phyloP scores from a whole-genome alignment of 1,284 basidiomycete species.

The Sporisorium scitamineum region DNA sequence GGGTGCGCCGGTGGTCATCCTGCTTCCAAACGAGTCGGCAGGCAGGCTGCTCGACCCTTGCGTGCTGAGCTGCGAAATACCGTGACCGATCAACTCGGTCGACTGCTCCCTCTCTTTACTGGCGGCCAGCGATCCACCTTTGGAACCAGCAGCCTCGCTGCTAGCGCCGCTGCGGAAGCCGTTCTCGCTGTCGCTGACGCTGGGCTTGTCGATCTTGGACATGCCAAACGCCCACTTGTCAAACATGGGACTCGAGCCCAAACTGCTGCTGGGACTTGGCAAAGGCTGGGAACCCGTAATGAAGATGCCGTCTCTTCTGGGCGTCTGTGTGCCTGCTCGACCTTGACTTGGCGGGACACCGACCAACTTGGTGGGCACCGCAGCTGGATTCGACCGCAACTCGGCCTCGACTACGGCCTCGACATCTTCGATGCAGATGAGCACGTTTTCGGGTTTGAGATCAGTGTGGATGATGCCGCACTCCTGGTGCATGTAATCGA shows the following conservation, averaged over 20 bases:
- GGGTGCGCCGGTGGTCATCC: conserved; percentile 71
- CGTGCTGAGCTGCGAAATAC: conserved; percentile 78
- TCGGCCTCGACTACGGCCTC: conserved; percentile 92
- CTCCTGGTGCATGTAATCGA: conserved; percentile 97
- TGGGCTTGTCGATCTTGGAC: conserved; percentile 74
- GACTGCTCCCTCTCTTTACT: conserved; percentile 71
- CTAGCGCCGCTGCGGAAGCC: conserved; percentile 50
- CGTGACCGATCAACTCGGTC: conserved; percentile 73
- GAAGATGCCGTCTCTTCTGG: conserved; percentile 84
- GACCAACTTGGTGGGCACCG: conserved; percentile 82
- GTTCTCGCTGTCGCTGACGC: conserved; percentile 51
- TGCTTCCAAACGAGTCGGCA: conserved; percentile 73
- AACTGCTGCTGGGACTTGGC: conserved; percentile 81
- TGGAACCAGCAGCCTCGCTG: conserved; percentile 53
- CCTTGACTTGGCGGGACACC: conserved; percentile 96
- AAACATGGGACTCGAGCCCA: conserved; percentile 81
- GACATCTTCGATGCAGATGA: conserved; percentile 97
- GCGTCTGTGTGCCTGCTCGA: conserved; percentile 96
- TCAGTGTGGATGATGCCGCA: conserved; percentile 88
- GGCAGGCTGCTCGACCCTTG: conserved; percentile 69
- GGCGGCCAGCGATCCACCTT: conserved; percentile 40
- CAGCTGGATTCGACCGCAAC: conserved; percentile 75
- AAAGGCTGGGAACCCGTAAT: conserved; percentile 95
- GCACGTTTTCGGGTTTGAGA: conserved; percentile 97
- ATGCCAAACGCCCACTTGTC: conserved; percentile 94